Evolutionary conservation across 169 alveolate genomes (phyloP).

Genomic region (Eimeria acervulina): DNA sequence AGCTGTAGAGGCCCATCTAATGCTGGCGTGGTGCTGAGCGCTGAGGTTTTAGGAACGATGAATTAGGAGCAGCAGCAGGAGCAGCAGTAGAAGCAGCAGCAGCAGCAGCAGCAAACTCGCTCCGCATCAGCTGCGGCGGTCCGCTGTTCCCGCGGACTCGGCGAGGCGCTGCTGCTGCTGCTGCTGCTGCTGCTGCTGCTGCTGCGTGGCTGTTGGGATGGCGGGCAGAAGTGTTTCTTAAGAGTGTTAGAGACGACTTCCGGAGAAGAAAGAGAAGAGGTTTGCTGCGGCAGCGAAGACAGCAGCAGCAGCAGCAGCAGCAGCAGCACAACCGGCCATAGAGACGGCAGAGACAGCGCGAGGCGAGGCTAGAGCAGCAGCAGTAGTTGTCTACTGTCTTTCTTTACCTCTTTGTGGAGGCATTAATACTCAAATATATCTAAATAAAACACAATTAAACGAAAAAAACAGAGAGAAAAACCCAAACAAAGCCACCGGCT

Average conservation of each 20-base stretch:
- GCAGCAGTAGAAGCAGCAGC: no score
- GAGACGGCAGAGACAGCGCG: slow-evolving; percentile 52
- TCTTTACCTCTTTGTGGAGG: not conserved
- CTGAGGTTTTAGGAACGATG: no score
- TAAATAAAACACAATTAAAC: not conserved
- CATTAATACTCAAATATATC: not conserved
- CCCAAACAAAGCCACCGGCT: not conserved
- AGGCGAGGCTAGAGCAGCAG: not conserved
- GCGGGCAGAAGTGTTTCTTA: not conserved
- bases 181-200: not conserved
- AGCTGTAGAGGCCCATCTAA: not conserved
- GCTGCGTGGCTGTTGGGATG: not conserved
- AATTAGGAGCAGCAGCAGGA: no score
- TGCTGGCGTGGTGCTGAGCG: no score
- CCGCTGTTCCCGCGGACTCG: not conserved
- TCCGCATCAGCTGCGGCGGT: no score
- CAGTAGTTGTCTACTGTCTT: not conserved
- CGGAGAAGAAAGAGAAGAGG: no score
- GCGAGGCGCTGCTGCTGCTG: not conserved
- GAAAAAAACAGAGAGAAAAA: not conserved
- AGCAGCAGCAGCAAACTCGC: no score
- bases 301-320: not conserved
- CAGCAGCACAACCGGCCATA: not conserved
- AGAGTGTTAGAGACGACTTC: no score
- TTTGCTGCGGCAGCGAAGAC: no score